Conservation (phyloP, 1,139 yeast species). For the Blastobotrys raffinosifermentans region DNA sequence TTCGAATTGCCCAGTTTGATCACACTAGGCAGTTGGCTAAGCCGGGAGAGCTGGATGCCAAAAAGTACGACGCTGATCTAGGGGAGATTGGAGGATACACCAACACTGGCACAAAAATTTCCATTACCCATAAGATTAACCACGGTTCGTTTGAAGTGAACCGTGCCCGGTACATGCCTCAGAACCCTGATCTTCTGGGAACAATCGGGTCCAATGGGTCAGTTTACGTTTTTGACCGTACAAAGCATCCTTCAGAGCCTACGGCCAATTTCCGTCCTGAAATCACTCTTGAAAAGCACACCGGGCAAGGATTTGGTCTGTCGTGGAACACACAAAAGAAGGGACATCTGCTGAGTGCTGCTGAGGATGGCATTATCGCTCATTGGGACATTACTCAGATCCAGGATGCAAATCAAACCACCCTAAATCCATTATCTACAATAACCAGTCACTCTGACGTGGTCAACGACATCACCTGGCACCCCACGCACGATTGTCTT, state of each 20-base stretch:
- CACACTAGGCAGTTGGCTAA: conserved; percentile 24
- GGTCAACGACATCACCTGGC: conserved; percentile 44
- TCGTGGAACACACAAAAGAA: conserved; percentile 51
- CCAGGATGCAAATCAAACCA: conserved; percentile 16
- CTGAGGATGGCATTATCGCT: conserved; percentile 61
- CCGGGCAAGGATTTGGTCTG: conserved; percentile 65
- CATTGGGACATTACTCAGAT: conserved; percentile 55
- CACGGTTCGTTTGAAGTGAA: conserved; percentile 58
- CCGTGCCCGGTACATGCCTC: conserved; percentile 84
- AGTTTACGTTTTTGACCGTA: conserved; percentile 60
- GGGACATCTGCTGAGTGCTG: conserved; percentile 53
- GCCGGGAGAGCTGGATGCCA: conserved; percentile 25
- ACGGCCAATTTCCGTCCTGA: conserved; percentile 32
- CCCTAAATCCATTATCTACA: conserved; percentile 11
- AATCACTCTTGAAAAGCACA: conserved; percentile 50
- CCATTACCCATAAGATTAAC: conserved; percentile 48
- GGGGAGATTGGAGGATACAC: conserved; percentile 32
- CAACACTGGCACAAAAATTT: conserved; percentile 34
- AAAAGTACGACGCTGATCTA: conserved; percentile 32
- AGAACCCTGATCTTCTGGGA: conserved; percentile 62
- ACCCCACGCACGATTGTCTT: conserved; percentile 39
- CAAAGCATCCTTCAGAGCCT: conserved; percentile 37
- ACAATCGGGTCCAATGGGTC: conserved; percentile 76
- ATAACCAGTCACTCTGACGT: conserved; percentile 17
- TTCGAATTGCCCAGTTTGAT: conserved; percentile 65